phyloP scores from a whole-genome alignment of 2,329 filamentous ascomycete species.

The Trichoderma guizhouense region DNA sequence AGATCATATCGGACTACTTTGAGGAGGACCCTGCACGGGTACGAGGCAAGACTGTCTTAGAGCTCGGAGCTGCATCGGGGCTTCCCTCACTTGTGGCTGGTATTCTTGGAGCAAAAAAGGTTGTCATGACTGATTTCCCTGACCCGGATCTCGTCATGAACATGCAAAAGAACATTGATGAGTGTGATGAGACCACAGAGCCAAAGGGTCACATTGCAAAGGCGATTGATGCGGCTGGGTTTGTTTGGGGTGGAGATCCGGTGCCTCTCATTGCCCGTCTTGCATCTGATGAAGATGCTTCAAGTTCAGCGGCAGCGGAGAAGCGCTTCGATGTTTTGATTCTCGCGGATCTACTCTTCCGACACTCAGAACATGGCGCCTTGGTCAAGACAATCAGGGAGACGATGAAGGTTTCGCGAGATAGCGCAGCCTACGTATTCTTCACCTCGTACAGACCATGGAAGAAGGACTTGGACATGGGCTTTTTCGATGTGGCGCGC shows the following conservation, averaged over 20 bases:
- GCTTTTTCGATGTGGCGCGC: constrained; percentile 76
- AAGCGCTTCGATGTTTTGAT: constrained; percentile 74
- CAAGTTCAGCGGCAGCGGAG: constrained; percentile 3
- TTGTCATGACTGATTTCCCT: constrained; percentile 85
- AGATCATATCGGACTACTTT: constrained; percentile 73
- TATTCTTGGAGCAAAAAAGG: constrained; percentile 63
- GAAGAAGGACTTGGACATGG: constrained; percentile 79
- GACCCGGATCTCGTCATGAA: constrained; percentile 80
- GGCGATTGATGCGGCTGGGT: constrained; percentile 61
- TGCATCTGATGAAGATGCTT: constrained; percentile 25
- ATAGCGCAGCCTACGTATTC: constrained; percentile 74
- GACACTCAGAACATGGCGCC: constrained; percentile 81
- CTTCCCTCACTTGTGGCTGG: constrained; percentile 77
- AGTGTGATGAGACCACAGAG: constrained; percentile 43
- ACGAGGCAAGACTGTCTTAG: constrained; percentile 68
- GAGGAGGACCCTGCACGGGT: constrained; percentile 66
- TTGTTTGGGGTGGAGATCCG: constrained; percentile 75
- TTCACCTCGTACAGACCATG: constrained; percentile 94
- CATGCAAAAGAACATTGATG: constrained; percentile 70
- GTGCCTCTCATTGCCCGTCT: constrained; percentile 57
- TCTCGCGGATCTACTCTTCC: constrained; percentile 85
- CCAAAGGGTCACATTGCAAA: constrained; percentile 31
- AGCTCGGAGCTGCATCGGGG: constrained; percentile 85
- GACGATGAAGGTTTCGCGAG: constrained; percentile 56
- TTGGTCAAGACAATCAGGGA: constrained; percentile 68